Evolutionary conservation across 2,329 filamentous ascomycete species (phyloP).

Genomic region (Cyphellophora europaea): DNA sequence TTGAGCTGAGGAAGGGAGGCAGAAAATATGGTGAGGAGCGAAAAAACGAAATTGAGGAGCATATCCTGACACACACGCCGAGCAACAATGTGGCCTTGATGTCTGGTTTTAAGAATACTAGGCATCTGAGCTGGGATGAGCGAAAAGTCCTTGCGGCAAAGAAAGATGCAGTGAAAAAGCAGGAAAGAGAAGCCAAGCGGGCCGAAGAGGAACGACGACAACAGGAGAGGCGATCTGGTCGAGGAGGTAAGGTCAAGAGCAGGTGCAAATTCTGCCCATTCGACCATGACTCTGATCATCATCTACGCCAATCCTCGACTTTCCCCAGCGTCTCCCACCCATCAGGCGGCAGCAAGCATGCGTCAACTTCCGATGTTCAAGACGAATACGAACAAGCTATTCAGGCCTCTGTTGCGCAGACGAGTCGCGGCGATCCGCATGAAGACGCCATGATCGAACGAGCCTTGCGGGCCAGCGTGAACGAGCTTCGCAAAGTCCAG

Average conservation of each 20-base stretch:
- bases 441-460: conserved; percentile 65
- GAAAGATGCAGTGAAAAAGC: conserved; percentile 15
- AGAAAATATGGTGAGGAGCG: conserved; percentile 25
- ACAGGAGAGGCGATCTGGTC: conserved; percentile 9
- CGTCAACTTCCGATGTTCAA: conserved; percentile 24
- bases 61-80: conserved; percentile 21
- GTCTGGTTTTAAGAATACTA: conserved; percentile 40
- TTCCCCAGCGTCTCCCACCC: conserved; percentile 7
- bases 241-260: conserved; percentile 11
- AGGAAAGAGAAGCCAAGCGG: conserved; percentile 17
- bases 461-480: conserved; percentile 64
- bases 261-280: conserved; percentile 16
- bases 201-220: conserved; percentile 17
- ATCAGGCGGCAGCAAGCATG: conserved; percentile 10
- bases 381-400: conserved; percentile 66
- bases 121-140: conserved; percentile 42
- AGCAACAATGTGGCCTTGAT: conserved; percentile 29
- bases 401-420: conserved; percentile 56
- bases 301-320: conserved; percentile 9
- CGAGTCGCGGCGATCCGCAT: conserved; percentile 57
- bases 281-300: conserved; percentile 12
- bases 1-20: conserved; percentile 42
- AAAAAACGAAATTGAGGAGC: conserved; percentile 46
- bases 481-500: conserved; percentile 36
- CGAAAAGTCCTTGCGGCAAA: conserved; percentile 39